Evolutionary conservation across 495 filamentous ascomycete species (phyloP).

Genomic region (Choiromyces venosus): DNA sequence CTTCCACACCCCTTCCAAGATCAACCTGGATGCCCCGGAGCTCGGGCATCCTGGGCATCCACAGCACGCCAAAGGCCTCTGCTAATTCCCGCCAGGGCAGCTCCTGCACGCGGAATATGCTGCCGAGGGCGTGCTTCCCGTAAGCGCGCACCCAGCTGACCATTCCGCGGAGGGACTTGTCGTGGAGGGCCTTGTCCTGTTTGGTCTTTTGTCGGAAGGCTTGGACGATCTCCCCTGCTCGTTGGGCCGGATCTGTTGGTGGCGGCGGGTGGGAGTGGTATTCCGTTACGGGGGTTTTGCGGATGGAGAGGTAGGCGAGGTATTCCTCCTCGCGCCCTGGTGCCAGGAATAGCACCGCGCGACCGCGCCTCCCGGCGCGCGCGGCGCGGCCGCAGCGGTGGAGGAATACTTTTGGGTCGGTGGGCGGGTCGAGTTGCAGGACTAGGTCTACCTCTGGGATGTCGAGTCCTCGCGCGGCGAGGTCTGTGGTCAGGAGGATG

Average conservation of each 20-base stretch:
- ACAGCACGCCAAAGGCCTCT: constrained; percentile 74
- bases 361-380: constrained; percentile 75
- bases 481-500: constrained; percentile 68
- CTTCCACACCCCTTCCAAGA: constrained; percentile 54
- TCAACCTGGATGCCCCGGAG: constrained; percentile 62
- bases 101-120: constrained; percentile 80
- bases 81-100: constrained; percentile 79
- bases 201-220: constrained; percentile 52
- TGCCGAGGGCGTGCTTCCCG: constrained; percentile 80
- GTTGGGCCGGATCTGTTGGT: constrained; percentile 43
- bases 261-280: constrained; percentile 46
- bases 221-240: constrained; percentile 54
- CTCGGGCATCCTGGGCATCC: constrained; percentile 92
- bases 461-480: constrained; percentile 76
- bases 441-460: constrained; percentile 94
- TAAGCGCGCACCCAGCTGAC: constrained; percentile 89
- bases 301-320: constrained; percentile 75
- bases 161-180: constrained; percentile 83
- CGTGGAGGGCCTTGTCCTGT: constrained; percentile 78
- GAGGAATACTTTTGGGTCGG: constrained; percentile 89
- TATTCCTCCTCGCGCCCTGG: constrained; percentile 85
- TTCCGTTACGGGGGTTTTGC: constrained; percentile 81
- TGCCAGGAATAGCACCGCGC: constrained; percentile 78
- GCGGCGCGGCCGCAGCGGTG: constrained; percentile 92
- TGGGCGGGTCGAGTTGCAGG: constrained; percentile 84